A percentile compares a stretch with the other conserved stretches of the same genome.
phyloP scores from a whole-genome alignment of 2,329 filamentous ascomycete species.

The Aspergillus carbonarius region DNA sequence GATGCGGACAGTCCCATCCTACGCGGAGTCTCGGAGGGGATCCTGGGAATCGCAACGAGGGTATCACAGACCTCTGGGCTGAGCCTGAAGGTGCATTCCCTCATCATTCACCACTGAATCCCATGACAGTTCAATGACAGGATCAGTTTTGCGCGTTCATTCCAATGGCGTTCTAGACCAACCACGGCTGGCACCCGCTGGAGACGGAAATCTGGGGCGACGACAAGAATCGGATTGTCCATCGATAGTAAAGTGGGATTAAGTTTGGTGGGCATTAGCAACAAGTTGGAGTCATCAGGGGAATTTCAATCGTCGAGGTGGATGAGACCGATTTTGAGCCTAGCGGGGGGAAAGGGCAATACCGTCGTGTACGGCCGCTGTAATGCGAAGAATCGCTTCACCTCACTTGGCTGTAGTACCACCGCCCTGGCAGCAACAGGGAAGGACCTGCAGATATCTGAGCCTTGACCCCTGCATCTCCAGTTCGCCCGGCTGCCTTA shows the following conservation, averaged over 20 bases:
- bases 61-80: neutral
- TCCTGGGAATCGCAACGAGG: neutral
- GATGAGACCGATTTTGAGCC: neutral
- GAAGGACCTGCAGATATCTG: no score
- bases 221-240: neutral
- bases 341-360: neutral
- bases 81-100: neutral
- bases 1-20: neutral
- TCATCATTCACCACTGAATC: neutral
- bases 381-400: neutral
- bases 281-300: neutral
- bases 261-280: neutral
- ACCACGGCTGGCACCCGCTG: no score
- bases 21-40: neutral
- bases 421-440: no score
- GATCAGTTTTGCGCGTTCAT: neutral
- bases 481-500: no score
- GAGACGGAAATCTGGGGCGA: neutral
- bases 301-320: neutral
- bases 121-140: neutral
- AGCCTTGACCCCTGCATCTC: no score
- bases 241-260: neutral
- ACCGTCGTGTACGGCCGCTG: neutral
- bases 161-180: neutral
- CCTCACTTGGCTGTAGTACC: no score